Conservation (phyloP, 768 basidiomycete genomes). For the Lactifluus pinguis region DNA sequence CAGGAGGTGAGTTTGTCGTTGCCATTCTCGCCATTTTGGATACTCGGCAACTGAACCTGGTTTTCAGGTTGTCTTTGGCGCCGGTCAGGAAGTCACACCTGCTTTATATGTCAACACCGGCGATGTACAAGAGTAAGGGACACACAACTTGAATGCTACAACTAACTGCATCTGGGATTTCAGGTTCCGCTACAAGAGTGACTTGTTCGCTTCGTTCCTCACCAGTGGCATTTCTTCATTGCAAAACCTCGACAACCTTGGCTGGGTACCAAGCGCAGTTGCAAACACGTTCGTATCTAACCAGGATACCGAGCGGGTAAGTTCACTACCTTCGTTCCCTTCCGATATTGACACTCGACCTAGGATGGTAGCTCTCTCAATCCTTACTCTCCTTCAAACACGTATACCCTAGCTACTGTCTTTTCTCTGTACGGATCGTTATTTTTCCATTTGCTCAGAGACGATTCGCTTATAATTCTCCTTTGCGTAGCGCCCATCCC, state of each 20-base stretch:
- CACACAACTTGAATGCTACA: too few relatives aligned
- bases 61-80: constrained; percentile 30
- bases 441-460: not conserved
- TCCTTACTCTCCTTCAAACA: constrained; percentile 53
- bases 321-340: not conserved
- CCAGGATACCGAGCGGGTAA: constrained; percentile 57
- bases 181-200: constrained; percentile 50
- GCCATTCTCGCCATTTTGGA: not conserved
- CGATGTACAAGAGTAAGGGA: constrained; percentile 52
- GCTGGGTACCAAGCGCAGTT: constrained; percentile 44
- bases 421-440: constrained; percentile 39
- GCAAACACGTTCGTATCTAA: constrained; percentile 64
- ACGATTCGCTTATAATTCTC: not conserved
- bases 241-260: constrained; percentile 42
- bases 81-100: constrained; percentile 45
- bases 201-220: constrained; percentile 44
- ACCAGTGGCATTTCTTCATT: constrained; percentile 42
- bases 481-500: constrained; percentile 36
- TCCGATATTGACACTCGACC: not conserved
- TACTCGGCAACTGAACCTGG: not conserved
- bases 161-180: not conserved
- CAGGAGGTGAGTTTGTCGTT: constrained; percentile 37
- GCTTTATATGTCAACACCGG: constrained; percentile 48
- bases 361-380: constrained; percentile 47
- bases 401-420: constrained; percentile 49